Evolutionary conservation across 805 yeast species (phyloP), one percentile per base, ranked within the genome.

Genomic region (Ogataea paradorogensis): DNA sequence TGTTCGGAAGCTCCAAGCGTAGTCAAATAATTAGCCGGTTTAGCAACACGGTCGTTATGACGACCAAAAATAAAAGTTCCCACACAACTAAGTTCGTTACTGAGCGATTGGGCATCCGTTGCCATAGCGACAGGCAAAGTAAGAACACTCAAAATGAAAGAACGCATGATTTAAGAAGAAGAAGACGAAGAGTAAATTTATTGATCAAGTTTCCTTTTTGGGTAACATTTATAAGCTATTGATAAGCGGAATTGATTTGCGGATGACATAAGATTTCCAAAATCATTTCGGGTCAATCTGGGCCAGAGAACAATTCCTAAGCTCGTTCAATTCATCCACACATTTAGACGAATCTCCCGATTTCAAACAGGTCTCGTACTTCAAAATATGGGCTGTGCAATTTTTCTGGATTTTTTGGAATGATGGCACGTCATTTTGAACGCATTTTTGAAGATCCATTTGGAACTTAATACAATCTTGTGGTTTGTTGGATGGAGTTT

Each of bases 311-410:
- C 95, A 86, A 9, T 70, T 69, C 46, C 95, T 69, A 59, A 86
- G 67, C n/a, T 65, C 69, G 18, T 65, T 62, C 43, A 86, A 64
- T 34, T 76, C 65, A 2, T 65, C 70, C 24, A 70, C 60, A 58
- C 95, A 86, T 41, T 70, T 69, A 16, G 65, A 58, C 53, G 70
- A 58, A 50, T 73, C 67, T 56, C 75, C 74, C 10, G 62, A 64
- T 26, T 64, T 62, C 23, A 86, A 66, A 59, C 95, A 86, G 15
- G 65, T 65, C 51, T 85, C 91, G 55, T 85, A 86, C 3, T 70
- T 74, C 45, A 72, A 69, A 61, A 86, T 69, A 33, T 73, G 65
- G 3, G 67, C 68, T 9, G 75, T 68, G 60, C 95, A 86, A 22
- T 73, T 69, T 20, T 67, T 65, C 55, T 83, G 79, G 49, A 86